phyloP scores from a whole-genome alignment of 495 filamentous ascomycete genomes.

The Aspergillus carlsbadensis region DNA sequence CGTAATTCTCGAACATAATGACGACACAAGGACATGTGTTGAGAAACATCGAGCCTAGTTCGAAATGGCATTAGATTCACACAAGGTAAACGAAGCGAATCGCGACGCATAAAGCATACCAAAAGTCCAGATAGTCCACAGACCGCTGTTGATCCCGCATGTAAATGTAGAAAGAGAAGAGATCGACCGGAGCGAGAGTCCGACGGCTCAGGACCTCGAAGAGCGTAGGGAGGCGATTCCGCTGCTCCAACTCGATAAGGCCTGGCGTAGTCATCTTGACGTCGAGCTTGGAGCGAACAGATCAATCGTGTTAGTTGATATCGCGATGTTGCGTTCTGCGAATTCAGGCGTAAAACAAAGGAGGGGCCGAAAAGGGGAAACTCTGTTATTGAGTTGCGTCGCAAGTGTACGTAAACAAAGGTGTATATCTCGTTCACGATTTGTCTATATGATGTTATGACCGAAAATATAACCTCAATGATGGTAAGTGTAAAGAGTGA shows the following conservation, averaged over 20 bases:
- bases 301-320: not conserved
- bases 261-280: slow-evolving; percentile 35
- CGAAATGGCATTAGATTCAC: slow-evolving; percentile 1
- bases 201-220: slow-evolving; percentile 92
- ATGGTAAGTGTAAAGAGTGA: slow-evolving; percentile 6
- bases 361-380: slow-evolving; percentile 23
- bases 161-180: slow-evolving; percentile 99
- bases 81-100: not conserved
- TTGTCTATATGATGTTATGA: not conserved
- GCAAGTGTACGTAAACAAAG: slow-evolving; percentile 11
- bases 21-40: slow-evolving; percentile 96
- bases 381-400: slow-evolving; percentile 10
- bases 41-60: slow-evolving; percentile 93
- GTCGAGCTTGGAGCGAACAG: not conserved
- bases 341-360: not conserved
- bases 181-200: slow-evolving; percentile 88
- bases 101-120: slow-evolving; percentile 50
- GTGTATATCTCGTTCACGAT: slow-evolving; percentile 6
- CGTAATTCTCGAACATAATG: slow-evolving; percentile 97
- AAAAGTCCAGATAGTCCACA: slow-evolving; percentile 98
- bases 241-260: slow-evolving; percentile 42
- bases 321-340: slow-evolving; percentile 9
- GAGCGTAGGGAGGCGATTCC: slow-evolving; percentile 87
- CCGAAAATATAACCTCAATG: slow-evolving; percentile 5
- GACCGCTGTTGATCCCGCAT: slow-evolving; percentile 98